A percentile compares a stretch with the other conserved stretches of the same genome.
These are phyloP conservation scores for Fusarium succisae DNA, from an alignment of 2,329 filamentous ascomycete genomes.

Conservation along the genomic window DNA sequence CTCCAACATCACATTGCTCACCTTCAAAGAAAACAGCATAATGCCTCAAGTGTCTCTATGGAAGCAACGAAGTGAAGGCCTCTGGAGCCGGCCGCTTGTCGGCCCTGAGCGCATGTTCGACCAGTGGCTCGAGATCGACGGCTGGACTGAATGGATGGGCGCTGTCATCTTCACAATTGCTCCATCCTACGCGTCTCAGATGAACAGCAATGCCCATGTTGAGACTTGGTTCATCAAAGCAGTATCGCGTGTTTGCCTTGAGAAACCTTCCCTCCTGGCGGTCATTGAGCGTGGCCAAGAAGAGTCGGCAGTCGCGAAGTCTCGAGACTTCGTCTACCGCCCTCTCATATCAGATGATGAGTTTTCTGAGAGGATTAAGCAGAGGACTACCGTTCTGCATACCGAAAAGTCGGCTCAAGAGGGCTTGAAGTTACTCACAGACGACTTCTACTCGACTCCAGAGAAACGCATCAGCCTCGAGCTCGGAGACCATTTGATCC, in stretches of 20 bases:
- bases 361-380: not conserved
- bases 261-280: not conserved
- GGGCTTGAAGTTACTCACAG: not conserved
- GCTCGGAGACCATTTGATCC: not conserved
- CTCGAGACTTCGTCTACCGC: not conserved
- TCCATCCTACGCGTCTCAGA: not conserved
- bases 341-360: not conserved
- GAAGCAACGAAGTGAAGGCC: not conserved
- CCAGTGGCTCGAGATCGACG: conserved; percentile 3
- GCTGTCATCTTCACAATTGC: not conserved
- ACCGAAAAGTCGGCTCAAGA: not conserved
- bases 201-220: not conserved
- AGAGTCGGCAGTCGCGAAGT: not conserved
- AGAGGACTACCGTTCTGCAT: not conserved
- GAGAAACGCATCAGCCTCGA: not conserved
- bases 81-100: not conserved
- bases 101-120: conserved; percentile 4
- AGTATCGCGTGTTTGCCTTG: not conserved
- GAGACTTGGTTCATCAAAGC: not conserved
- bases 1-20: not conserved
- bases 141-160: not conserved
- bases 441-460: not conserved
- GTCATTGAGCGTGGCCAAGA: not conserved
- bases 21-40: not conserved
- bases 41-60: not conserved